Base-by-base conservation (phyloP, 495 filamentous ascomycete genomes). In the Aspergillus homomorphus region DNA sequence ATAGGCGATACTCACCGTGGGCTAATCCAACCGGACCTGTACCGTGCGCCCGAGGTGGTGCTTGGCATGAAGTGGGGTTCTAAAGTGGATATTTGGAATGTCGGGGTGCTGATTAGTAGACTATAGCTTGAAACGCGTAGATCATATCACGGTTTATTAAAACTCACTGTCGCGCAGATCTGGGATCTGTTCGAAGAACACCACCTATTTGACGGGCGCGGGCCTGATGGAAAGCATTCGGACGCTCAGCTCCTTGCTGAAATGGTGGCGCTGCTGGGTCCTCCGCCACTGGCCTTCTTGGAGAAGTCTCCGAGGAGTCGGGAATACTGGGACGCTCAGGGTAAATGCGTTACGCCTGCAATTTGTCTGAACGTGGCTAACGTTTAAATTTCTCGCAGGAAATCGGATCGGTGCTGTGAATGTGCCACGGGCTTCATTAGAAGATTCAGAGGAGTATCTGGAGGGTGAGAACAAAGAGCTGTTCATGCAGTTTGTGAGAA, bases 71-170 rank as follows among this genome's bases (percentile, higher is more conserved):
- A 54, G 21, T 79, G 76, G 75, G 57, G 56, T 49, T 63, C 30
- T 42, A 72, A 68, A 49, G 60, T 73, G 18, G 72, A 77, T 61
- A 72, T 77, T 26, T 79, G 75, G 73, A 66, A 62, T 33, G 54
- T 72, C n/a, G 78, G 74, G 6, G 66, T 71, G 41, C 59, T 79
- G 73, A 75, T 80, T n/a, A n/a, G n/a, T n/a, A n/a, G n/a, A n/a
- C n/a, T n/a, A n/a, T n/a, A 63, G 22, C 67, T 57, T 18, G 16
- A 49, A 26, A 21, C 20, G 3, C 45, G 38, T 45, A 21, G 28
- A 24, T 54, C 26, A 63, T 22, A 59, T 4, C n/a, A 5, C 16
- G 18, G 12, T 20, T 42, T 15, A 42, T 42, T 41, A 42, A 1
- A 38, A 43, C 1, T 53, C 30, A 53, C 18, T 52, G 24, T 18